Base-by-base conservation (phyloP, 257 asterid genomes). In the Plectranthus barbatus region DNA sequence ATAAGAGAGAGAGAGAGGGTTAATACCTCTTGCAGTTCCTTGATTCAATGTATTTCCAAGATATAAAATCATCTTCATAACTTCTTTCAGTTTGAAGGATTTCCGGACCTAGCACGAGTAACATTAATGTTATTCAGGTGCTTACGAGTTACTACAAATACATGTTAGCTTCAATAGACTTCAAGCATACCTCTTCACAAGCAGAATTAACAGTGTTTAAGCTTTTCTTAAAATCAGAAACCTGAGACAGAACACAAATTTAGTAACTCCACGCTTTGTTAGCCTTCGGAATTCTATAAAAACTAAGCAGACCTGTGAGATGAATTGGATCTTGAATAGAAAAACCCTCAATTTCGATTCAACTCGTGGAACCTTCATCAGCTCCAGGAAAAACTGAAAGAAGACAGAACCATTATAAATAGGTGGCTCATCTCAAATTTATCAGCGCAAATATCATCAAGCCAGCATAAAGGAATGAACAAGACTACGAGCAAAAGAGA, bases 301-400 rank as follows among this genome's bases (percentile, higher is more conserved):
- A 68, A 66, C n/a, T 63, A 61, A 49, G 49, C 82, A 74, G 72
- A 91, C 98, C 98, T 91, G 99, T 66, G 94, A 53, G 66, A 66
- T 90, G 78, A 94, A 94, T 70, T 90, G 97, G 79, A 87, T 94
- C 84, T 94, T 94, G 89, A 94, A 94, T 67, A 94, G 74, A 76
- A 94, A 94, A 70, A 94, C 99, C 75, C 95, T 81, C 29, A 94
- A 77, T 75, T 94, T 94, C 41, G 97, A 87, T 70, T 94, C 99
- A 58, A 94, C 97, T 31, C 99, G 86, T 42, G 99, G 99, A 71
- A 94, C 97, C 83, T 94, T 94, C 99, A 94, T 90, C 77, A 94
- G 86, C 92, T 94, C 97, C 81, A 94, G 72, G 76, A 94, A 94
- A 81, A 90, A 94, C 99, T 94, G 90, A 78, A 76, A 80, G 57